Evolutionary conservation across 2,329 filamentous ascomycete species (phyloP), one percentile per base, ranked within the genome.

Genomic region (Corinectria fuckeliana): DNA sequence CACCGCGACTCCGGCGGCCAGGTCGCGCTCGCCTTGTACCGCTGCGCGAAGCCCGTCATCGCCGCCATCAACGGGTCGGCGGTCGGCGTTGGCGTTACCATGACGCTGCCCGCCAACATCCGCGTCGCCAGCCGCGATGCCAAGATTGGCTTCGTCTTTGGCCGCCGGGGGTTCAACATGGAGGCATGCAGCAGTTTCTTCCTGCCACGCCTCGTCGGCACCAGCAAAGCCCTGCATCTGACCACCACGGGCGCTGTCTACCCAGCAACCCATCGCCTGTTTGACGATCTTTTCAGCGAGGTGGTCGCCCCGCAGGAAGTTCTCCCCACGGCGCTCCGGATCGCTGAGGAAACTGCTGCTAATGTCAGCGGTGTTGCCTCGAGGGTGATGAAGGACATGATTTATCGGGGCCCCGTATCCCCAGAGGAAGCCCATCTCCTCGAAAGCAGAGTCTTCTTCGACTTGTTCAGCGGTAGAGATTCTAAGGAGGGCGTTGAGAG

Each of bases 101-200:
- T 87, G 81, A 85, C 85, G 26, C 77, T 88, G 4, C 80, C 85
- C 2, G 82, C 81, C 51, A 80, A 78, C 48, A 78, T 85, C 51
- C 78, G 82, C 50, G 68, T 89, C 62, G 85, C 79, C 38, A 85
- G 84, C 64, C 72, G 76, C 38, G 75, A 77, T 10, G 87, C 89
- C 2, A 90, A 89, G 70, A 84, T 92, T 62, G 90, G 90, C 51
- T 91, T 92, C 71, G 89, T 92, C 16, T 93, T 93, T 73, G 81
- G 84, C 21, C 83, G 89, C 23, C 82, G 90, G 41, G 90, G 90
- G 1, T 81, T 93, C 68, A 81, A 86, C 59, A 88, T 91, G 84
- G 91, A 93, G 75, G 89, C 88, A 0, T 88, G 85, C 70, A 87
- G 83, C 50, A 88, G 85, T 8, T 93, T 84, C 74, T 93, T 91